A percentile compares a stretch with the other conserved stretches of the same genome.
phyloP scores from a whole-genome alignment of 139 green algal genomes.

The Auxenochlorella protothecoides region DNA sequence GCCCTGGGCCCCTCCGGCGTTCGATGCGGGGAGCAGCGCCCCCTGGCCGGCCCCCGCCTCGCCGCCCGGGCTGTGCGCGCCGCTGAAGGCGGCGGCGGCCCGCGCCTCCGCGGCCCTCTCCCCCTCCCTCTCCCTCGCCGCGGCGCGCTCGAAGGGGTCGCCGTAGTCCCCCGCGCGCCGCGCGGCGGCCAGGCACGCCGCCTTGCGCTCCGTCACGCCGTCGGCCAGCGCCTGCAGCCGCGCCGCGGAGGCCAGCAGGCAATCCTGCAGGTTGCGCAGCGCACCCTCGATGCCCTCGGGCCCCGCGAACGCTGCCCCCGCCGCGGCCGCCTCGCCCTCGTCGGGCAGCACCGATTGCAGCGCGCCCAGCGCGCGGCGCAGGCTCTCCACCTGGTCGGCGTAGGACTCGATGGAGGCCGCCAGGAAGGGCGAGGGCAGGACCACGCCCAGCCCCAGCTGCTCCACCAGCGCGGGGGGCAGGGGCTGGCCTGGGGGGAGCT shows the following conservation, averaged over 20 bases:
- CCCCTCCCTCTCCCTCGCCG: slow-evolving; percentile 2
- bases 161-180: slow-evolving; percentile 9
- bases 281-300: slow-evolving; percentile 16
- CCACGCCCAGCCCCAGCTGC: slow-evolving; percentile 10
- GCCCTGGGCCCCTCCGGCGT: no score
- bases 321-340: not conserved
- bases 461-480: slow-evolving; percentile 10
- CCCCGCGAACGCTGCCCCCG: not conserved
- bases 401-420: slow-evolving; percentile 6
- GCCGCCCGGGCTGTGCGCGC: not conserved
- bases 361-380: not conserved
- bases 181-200: slow-evolving; percentile 6
- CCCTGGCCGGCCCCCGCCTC: not conserved
- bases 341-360: not conserved
- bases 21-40: no score
- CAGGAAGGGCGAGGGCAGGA: slow-evolving; percentile 24
- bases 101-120: slow-evolving; percentile 6
- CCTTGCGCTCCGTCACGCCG: slow-evolving; percentile 10
- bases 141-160: slow-evolving; percentile 23
- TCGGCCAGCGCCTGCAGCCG: slow-evolving; percentile 31
- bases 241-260: slow-evolving; percentile 24
- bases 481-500: not conserved
- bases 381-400: slow-evolving; percentile 2
- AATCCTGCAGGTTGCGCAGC: slow-evolving; percentile 33
- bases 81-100: slow-evolving; percentile 1